A percentile compares a stretch with the other conserved stretches of the same genome.
These are phyloP conservation scores for Chlorella sp. DNA, from an alignment of 139 green algal species.

Conservation along the genomic window DNA sequence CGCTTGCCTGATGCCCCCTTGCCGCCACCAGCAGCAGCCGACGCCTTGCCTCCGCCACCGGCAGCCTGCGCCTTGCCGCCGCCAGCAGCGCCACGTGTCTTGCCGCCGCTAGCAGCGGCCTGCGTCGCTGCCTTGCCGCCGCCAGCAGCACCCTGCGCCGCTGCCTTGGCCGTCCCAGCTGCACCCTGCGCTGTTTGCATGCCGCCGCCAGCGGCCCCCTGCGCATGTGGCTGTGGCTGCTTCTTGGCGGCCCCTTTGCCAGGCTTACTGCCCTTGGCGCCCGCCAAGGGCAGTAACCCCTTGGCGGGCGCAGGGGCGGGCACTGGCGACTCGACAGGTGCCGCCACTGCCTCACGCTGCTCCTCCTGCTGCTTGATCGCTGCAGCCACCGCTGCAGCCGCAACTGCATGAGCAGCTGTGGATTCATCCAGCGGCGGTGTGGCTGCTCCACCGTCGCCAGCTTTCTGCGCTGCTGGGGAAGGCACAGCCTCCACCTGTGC, in stretches of 20 bases:
- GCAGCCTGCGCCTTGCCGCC: background rate
- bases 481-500: background rate
- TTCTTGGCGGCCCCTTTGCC: background rate
- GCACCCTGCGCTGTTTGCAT: background rate
- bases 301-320: background rate
- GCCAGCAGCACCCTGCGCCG: background rate
- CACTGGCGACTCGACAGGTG: background rate
- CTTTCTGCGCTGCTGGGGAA: background rate
- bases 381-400: background rate
- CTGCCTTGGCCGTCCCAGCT: background rate
- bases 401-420: background rate
- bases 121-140: background rate
- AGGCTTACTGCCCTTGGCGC: background rate
- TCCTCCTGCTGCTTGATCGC: slow-evolving; percentile 3
- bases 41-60: background rate
- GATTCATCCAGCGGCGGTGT: background rate
- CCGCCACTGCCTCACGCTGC: background rate
- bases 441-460: background rate
- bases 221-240: background rate
- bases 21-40: background rate
- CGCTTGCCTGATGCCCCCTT: slow-evolving; percentile 10
- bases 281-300: background rate
- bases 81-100: background rate
- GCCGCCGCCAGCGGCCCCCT: background rate
- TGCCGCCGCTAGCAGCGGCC: background rate